Base-by-base conservation (phyloP, 257 asterid genomes). In the Paulownia fortunei region DNA sequence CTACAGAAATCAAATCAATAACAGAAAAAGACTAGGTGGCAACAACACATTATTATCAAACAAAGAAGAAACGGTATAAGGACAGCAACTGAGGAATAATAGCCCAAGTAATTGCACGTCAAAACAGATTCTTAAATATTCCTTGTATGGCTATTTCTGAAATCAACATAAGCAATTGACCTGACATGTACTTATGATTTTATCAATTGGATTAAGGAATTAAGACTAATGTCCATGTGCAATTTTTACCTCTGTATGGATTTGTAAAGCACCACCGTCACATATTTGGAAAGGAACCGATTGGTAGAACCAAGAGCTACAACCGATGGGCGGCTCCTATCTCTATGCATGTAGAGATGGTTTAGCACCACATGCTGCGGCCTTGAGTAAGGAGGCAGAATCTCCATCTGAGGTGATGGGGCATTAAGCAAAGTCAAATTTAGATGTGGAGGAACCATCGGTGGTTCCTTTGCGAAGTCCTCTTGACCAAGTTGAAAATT, bases 291-390 rank as follows among this genome's bases (percentile, higher is more conserved):
- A 56, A 84, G 89, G 89, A 92, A 94, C 26, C 99, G 91, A 59
- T 89, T 85, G 56, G 99, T 90, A 1, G 98, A 94, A 39, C 98
- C 98, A 16, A 96, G 99, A n/a, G 97, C 99, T 7, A 96, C 98
- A 47, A 96, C 96, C 0, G 97, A 87, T 1, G 96, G 97, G 64
- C 88, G 88, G 86, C 79, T 92, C 73, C 92, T 87, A 32, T 92
- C 99, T 75, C 90, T 91, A 79, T 94, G 98, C 98, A 96, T 96
- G 94, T 92, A 96, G 52, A 94, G 98, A 80, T 96, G 99, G 84
- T 96, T 96, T n/a, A 94, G 94, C 63, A 96, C 92, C 27, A 94
- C 98, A 23, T 96, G 99, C 81, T 90, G 98, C 27, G 99, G 98
- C 81, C 96, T 87, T 6, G 98, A 92, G 79, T 84, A 83, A 39